phyloP scores from a whole-genome alignment of 495 filamentous ascomycete genomes.

The Recurvomyces mirabilis region DNA sequence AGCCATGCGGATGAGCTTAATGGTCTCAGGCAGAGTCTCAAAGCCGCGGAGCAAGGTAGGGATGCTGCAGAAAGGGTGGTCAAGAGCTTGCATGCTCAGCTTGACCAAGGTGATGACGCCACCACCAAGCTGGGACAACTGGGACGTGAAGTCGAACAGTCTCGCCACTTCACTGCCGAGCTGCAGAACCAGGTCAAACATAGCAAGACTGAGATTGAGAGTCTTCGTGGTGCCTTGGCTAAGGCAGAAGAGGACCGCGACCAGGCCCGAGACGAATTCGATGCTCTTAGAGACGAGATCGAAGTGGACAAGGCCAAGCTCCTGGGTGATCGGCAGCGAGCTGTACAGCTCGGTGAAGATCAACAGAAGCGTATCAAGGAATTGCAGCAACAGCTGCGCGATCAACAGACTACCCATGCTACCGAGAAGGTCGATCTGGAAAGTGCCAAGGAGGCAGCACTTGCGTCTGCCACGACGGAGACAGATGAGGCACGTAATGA shows the following conservation, averaged over 20 bases:
- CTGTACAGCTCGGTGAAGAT: not conserved
- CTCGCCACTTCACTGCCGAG: not conserved
- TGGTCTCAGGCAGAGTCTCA: not conserved
- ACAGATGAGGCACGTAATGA: conserved; percentile 2
- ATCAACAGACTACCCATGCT: conserved; percentile 3
- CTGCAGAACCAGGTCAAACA: conserved; percentile 1
- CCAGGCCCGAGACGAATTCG: not conserved
- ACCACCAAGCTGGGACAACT: too few species aligned
- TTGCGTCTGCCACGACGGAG: not conserved
- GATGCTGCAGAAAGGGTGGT: too few species aligned
- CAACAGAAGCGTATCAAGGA: conserved; percentile 7
- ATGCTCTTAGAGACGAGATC: not conserved
- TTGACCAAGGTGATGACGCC: too few species aligned
- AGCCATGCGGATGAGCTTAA: not conserved
- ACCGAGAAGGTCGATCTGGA: conserved; percentile 3
- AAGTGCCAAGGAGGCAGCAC: not conserved
- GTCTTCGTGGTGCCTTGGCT: not conserved
- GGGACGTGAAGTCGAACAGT: conserved; percentile 12
- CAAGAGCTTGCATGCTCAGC: too few species aligned
- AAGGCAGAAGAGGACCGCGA: not conserved
- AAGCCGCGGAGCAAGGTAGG: not conserved
- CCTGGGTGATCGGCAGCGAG: not conserved
- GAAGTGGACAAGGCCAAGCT: not conserved
- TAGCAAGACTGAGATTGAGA: not conserved
- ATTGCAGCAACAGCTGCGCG: conserved; percentile 9